Evolutionary conservation across 2,329 filamentous ascomycete species (phyloP).

Genomic region (Malbranchea zuffiana): DNA sequence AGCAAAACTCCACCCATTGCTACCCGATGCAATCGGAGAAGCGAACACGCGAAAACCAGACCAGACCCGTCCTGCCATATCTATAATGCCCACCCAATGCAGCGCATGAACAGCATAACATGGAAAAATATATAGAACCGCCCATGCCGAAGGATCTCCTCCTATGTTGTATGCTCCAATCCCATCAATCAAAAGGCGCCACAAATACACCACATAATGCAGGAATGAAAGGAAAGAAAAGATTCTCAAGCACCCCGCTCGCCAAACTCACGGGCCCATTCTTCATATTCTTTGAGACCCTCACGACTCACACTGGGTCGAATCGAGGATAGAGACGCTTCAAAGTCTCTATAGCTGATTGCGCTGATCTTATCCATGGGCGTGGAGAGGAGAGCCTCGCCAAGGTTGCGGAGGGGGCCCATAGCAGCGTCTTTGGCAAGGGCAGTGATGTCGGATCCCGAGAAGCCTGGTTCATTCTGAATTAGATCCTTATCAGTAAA

Average conservation of each 20-base stretch:
- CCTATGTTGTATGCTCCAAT: no score
- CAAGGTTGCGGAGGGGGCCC: conserved; percentile 82
- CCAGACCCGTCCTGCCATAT: no score
- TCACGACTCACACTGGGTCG: conserved; percentile 78
- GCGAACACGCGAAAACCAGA: no score
- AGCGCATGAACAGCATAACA: no score
- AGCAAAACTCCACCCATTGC: no score
- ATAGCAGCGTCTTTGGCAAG: conserved; percentile 96
- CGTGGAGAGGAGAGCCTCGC: conserved; percentile 80
- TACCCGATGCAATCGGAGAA: no score
- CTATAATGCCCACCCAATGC: no score
- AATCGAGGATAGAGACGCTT: conserved; percentile 72
- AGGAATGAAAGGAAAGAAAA: no score
- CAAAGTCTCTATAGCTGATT: conserved; percentile 72
- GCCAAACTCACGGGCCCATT: conserved; percentile 88
- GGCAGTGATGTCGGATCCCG: conserved; percentile 91
- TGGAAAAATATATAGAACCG: no score
- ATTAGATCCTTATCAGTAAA: conserved; percentile 12
- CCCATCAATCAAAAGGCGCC: no score
- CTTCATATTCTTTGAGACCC: conserved; percentile 79
- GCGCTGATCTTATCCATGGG: conserved; percentile 88
- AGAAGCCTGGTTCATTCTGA: conserved; percentile 59
- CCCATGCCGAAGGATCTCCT: no score
- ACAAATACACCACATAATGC: no score
- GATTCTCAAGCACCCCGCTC: conserved; percentile 72